Base-by-base conservation (phyloP, 345 rosid genomes). In the Corchorus olitorius region DNA sequence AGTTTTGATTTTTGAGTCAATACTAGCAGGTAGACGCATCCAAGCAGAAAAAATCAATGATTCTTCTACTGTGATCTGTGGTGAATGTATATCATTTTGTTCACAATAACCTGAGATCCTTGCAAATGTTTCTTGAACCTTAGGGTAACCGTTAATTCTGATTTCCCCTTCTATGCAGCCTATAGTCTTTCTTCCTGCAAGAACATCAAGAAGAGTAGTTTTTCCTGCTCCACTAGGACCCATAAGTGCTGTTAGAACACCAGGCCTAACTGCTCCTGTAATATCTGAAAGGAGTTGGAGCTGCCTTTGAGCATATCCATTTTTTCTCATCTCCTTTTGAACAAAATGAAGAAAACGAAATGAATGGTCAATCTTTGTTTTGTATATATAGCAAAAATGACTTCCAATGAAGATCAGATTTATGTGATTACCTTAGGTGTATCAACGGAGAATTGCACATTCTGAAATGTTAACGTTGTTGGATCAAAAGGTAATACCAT, bases 161-260 rank as follows among this genome's bases (percentile, higher is more conserved):
- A 92, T 87, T 65, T 92, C 94, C 49, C 97, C 98, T 80, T 87
- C 94, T 0, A 83, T 81, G 73, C 72, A 84, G 52, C 98, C 98
- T 1, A 81, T 84, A 54, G 95, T 92, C 86, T 93, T 94, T 82
- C 97, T 87, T 72, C 98, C 98, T 2, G 92, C 84, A 0, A 94
- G 93, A 71, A 94, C 98, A 75, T 94, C 97, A 17, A 94, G 82
- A 37, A 94, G 88, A 49, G 98, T 94, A 13, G 97, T 94, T 79
- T 94, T 94, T 8, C 97, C 98, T 14, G 98, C 98, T 63, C 98
- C 98, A 52, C 93, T 92, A 27, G 88, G 86, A 14, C 98, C 97
- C 97, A 94, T 94, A 80, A 94, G 65, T 27, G 94, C 93, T 7
- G 97, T 89, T 22, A 92, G 88, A 77, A 92, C 82, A 0, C 98